Conservation (phyloP, 164 flowering plant species). For the Umbellularia californica region DNA sequence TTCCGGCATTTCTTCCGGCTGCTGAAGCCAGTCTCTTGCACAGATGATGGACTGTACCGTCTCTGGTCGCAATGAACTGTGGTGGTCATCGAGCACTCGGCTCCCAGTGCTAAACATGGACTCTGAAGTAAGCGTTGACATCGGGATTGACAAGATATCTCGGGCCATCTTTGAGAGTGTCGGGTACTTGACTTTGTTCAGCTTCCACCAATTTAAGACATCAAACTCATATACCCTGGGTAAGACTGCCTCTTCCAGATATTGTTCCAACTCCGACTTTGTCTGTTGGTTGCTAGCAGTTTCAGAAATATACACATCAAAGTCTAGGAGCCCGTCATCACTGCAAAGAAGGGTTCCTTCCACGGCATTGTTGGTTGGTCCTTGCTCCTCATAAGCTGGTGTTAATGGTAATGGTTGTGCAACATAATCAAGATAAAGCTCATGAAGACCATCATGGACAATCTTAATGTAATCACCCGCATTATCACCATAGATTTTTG, state of each 20-base stretch:
- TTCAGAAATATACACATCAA: slow-evolving; percentile 72
- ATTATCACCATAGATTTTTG: slow-evolving; percentile 68
- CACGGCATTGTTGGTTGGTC: slow-evolving; percentile 11
- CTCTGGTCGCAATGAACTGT: slow-evolving; percentile 69
- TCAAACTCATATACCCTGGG: slow-evolving; percentile 75
- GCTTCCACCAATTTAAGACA: slow-evolving; percentile 86
- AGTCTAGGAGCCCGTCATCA: slow-evolving; percentile 59
- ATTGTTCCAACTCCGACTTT: slow-evolving; percentile 84
- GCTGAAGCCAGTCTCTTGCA: slow-evolving; percentile 80
- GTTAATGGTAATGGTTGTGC: slow-evolving; percentile 55
- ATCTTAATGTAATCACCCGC: slow-evolving; percentile 44
- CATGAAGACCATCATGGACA: slow-evolving; percentile 79
- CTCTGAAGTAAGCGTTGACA: slow-evolving; percentile 47
- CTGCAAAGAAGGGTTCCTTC: slow-evolving; percentile 30
- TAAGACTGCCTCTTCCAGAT: slow-evolving; percentile 72
- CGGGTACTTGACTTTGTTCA: slow-evolving; percentile 71
- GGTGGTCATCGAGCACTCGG: slow-evolving; percentile 56
- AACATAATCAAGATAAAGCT: slow-evolving; percentile 71
- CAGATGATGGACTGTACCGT: slow-evolving; percentile 82
- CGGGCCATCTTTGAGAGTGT: slow-evolving; percentile 89
- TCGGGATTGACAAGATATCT: slow-evolving; percentile 67
- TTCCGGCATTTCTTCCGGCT: slow-evolving; percentile 17
- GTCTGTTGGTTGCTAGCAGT: slow-evolving; percentile 44
- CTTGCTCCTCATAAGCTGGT: slow-evolving; percentile 42
- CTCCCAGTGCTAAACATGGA: slow-evolving; percentile 44